phyloP scores from a whole-genome alignment of 164 flowering plant species.

The Vitis amurensis region DNA sequence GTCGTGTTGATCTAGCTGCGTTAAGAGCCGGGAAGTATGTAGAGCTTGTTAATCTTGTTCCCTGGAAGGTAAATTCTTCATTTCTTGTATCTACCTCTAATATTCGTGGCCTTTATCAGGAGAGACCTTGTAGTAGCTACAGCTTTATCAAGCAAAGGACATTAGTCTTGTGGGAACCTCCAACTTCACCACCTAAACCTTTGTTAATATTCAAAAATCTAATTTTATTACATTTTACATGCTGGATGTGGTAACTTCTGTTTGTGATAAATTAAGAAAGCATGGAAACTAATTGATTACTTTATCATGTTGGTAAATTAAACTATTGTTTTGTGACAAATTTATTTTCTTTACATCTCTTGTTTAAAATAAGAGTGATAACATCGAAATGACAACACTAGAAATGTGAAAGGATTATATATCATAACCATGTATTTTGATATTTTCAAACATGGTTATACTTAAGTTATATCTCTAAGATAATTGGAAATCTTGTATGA shows the following conservation, averaged over 20 bases:
- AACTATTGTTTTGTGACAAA: not conserved
- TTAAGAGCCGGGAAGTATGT: conserved; percentile 85
- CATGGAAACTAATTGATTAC: not conserved
- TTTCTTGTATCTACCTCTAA: not conserved
- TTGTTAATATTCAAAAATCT: not conserved
- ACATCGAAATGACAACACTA: not conserved
- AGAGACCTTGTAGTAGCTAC: not conserved
- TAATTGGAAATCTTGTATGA: not conserved
- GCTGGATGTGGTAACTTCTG: not conserved
- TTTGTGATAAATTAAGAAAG: not conserved
- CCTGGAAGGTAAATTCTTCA: conserved; percentile 80
- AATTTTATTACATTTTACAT: not conserved
- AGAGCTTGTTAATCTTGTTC: conserved; percentile 87
- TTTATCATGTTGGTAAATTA: not conserved
- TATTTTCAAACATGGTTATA: not conserved
- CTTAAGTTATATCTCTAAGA: not conserved
- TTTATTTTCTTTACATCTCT: not conserved
- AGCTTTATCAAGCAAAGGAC: not conserved
- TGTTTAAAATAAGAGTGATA: not conserved
- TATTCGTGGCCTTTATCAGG: not conserved
- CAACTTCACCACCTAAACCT: not conserved
- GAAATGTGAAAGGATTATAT: not conserved
- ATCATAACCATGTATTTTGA: no score
- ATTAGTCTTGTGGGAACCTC: not conserved
- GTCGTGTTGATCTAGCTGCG: conserved; percentile 80